Evolutionary conservation across 2,329 filamentous ascomycete species (phyloP), one percentile per base, ranked within the genome.

Genomic region (Calycina herbarum): DNA sequence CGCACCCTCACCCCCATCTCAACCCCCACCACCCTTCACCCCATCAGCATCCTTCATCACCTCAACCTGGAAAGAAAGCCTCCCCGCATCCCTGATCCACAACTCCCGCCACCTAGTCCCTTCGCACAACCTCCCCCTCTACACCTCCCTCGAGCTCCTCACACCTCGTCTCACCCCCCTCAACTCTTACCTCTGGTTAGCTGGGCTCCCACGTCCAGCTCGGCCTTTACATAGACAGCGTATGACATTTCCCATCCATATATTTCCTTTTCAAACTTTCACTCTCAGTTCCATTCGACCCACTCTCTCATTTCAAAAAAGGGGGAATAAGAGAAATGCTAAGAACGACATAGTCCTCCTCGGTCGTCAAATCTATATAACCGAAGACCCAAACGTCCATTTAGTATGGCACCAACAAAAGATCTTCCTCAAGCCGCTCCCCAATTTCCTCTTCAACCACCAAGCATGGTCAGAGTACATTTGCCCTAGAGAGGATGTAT

Each of bases 381-480:
- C 76, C 13, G 77, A 79, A 66, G 65, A 76, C 17, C 67, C 74
- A 1, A 72, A 76, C 48, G 68, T 75, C 10, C 76, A 79, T 65
- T 71, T 79, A 0, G 73, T 78, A 8, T 75, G 74, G 73, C 66
- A 57, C 33, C 59, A 61, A 24, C 62, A 69, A 2, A 66, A 68
- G 2, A 71, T 77, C 11, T 76, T 73, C 60, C 66, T 77, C 33
- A 77, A 77, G 35, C 57, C 76, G 13, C 63, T 78, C 1, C 77
- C 75, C 0, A 17, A 38, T 1, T 78, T 74, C 64, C 71, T 78
- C 2, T 33, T 74, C 29, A 67, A 72, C 33, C 58, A 71, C 15
- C 29, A 67, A 2, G 73, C 74, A 57, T 78, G 64, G 64, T 48
- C 31, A 3, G 27, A 51, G 42, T 62, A 66, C 27, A 24, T 69